Evolutionary conservation across 1,284 basidiomycete species (phyloP).

Genomic region (Heliocybe sulcata): DNA sequence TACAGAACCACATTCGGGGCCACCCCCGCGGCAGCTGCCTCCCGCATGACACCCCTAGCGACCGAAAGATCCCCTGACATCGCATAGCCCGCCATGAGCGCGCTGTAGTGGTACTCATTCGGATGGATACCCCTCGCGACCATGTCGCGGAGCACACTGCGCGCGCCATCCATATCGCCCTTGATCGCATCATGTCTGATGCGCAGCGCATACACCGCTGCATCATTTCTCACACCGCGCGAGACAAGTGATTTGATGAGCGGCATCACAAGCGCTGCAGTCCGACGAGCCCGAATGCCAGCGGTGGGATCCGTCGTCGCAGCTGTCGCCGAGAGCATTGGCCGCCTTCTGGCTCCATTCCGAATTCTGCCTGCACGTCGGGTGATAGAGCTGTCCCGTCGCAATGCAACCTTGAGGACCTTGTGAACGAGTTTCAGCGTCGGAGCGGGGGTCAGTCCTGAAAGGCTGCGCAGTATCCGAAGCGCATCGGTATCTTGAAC

Average conservation of each 20-base stretch:
- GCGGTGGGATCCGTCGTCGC: slow-evolving; percentile 34
- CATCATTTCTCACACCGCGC: slow-evolving; percentile 45
- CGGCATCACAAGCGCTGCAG: slow-evolving; percentile 30
- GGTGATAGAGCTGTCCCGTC: not conserved
- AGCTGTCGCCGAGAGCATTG: slow-evolving; percentile 9
- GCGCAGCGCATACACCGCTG: slow-evolving; percentile 48
- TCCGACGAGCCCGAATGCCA: slow-evolving; percentile 31
- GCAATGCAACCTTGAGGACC: slow-evolving; percentile 3
- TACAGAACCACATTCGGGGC: slow-evolving; percentile 56
- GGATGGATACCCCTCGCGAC: slow-evolving; percentile 57
- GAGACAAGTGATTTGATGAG: slow-evolving; percentile 37
- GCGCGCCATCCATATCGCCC: slow-evolving; percentile 41
- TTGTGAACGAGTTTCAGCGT: slow-evolving; percentile 41
- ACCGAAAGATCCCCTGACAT: slow-evolving; percentile 42
- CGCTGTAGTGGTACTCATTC: slow-evolving; percentile 59
- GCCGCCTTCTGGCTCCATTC: not conserved
- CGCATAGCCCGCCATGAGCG: slow-evolving; percentile 63
- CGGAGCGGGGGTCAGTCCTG: slow-evolving; percentile 28
- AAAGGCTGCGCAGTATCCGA: slow-evolving; percentile 36
- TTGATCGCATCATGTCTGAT: slow-evolving; percentile 52
- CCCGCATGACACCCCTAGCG: slow-evolving; percentile 44
- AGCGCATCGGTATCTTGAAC: slow-evolving; percentile 37
- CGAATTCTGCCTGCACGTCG: not conserved
- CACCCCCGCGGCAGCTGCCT: slow-evolving; percentile 40
- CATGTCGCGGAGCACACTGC: slow-evolving; percentile 46